Evolutionary conservation across 2,329 filamentous ascomycete genomes (phyloP).

Genomic region (Tympanopsis confertula): DNA sequence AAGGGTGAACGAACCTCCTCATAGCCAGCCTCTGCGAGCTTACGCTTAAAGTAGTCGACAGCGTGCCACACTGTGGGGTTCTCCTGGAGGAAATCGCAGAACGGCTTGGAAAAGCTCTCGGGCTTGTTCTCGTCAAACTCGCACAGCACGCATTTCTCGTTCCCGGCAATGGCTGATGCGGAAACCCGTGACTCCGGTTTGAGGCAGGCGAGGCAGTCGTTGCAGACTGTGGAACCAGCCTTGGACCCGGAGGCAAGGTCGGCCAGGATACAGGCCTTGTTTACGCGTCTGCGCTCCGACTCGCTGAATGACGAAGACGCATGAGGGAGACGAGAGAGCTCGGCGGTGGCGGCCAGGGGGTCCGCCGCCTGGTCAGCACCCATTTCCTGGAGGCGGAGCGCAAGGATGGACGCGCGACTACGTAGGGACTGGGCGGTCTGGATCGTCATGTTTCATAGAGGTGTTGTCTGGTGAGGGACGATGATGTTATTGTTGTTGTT

Average conservation of each 20-base stretch:
- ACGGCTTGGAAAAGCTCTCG: constrained; percentile 68
- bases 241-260: not conserved
- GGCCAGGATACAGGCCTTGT: too few relatives aligned
- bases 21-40: constrained; percentile 64
- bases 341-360: too few relatives aligned
- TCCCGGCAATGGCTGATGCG: not conserved
- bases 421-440: too few relatives aligned
- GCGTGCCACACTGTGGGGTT: constrained; percentile 93
- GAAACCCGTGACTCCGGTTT: too few relatives aligned
- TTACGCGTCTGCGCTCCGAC: too few relatives aligned
- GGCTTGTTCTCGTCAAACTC: constrained; percentile 17
- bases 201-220: not conserved
- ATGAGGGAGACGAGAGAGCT: not conserved
- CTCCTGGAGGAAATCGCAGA: constrained; percentile 73
- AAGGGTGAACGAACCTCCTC: constrained; percentile 40
- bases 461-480: too few relatives aligned
- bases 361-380: too few relatives aligned
- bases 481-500: too few relatives aligned
- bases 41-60: constrained; percentile 65
- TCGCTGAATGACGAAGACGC: not conserved
- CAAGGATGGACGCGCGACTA: too few relatives aligned
- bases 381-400: too few relatives aligned
- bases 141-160: not conserved
- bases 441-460: too few relatives aligned
- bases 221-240: not conserved